A percentile compares a stretch with the other conserved stretches of the same genome.
Conservation (phyloP, 768 basidiomycete species). For the Xanthoconium stramineum region DNA sequence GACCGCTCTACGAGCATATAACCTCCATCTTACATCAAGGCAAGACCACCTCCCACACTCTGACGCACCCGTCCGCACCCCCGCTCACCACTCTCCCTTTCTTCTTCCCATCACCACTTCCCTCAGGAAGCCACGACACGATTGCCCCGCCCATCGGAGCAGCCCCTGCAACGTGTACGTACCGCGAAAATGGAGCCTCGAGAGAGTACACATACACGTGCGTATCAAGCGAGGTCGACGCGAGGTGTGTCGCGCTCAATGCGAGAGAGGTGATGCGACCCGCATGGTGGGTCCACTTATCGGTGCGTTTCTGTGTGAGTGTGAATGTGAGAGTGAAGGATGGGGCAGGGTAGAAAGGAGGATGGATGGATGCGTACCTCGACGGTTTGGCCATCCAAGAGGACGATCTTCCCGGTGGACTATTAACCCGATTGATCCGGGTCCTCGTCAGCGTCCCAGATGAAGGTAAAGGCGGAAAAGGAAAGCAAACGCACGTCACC, state of each 20-base stretch:
- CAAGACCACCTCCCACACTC: slow-evolving; percentile 58
- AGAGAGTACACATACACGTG: slow-evolving; percentile 88
- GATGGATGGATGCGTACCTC: slow-evolving; percentile 35
- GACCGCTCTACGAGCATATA: no score
- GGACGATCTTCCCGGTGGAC: slow-evolving; percentile 77
- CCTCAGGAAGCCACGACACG: slow-evolving; percentile 63
- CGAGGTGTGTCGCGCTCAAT: slow-evolving; percentile 53
- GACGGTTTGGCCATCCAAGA: slow-evolving; percentile 68
- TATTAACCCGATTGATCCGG: slow-evolving; percentile 26
- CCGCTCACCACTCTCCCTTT: slow-evolving; percentile 61
- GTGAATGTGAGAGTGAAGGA: not conserved
- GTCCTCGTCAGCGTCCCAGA: not conserved
- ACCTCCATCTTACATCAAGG: slow-evolving; percentile 16
- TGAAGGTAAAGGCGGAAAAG: not conserved
- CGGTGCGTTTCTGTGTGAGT: slow-evolving; percentile 52
- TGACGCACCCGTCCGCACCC: slow-evolving; percentile 80
- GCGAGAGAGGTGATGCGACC: slow-evolving; percentile 73
- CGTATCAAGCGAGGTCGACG: slow-evolving; percentile 90
- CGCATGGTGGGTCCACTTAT: slow-evolving; percentile 85
- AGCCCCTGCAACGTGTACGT: slow-evolving; percentile 82
- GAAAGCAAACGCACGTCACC: slow-evolving; percentile 67
- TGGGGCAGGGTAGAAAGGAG: not conserved
- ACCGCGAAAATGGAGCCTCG: slow-evolving; percentile 56
- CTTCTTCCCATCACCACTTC: slow-evolving; percentile 16
- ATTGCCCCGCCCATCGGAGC: slow-evolving; percentile 80